Percentiles rank a stretch among this genome's conserved stretches.
phyloP scores from a whole-genome alignment of 352 stramenopile species.

The Peronospora tabacina region DNA sequence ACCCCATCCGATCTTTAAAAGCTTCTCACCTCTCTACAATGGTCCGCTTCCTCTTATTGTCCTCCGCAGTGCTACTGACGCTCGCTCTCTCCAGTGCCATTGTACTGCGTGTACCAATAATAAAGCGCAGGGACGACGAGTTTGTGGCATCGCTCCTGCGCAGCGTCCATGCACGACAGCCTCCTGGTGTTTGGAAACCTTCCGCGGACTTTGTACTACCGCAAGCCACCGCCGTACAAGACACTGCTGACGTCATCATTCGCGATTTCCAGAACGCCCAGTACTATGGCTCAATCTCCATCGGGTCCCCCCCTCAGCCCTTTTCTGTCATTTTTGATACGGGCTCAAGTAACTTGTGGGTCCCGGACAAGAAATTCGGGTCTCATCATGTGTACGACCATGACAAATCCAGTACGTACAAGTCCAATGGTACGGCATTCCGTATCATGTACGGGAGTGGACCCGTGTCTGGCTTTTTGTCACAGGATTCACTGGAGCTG shows the following conservation, averaged over 20 bases:
- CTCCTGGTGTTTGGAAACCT: constrained; percentile 42
- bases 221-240: background rate
- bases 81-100: constrained; percentile 16
- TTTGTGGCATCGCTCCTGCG: constrained; percentile 53
- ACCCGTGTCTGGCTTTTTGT: constrained; percentile 88
- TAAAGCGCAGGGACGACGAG: constrained; percentile 53
- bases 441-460: constrained; percentile 94
- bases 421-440: constrained; percentile 89
- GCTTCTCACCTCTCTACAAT: background rate
- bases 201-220: constrained; percentile 7
- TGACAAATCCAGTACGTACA: constrained; percentile 77
- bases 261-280: constrained; percentile 91
- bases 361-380: constrained; percentile 79
- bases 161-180: constrained; percentile 34
- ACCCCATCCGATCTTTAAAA: background rate
- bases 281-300: constrained; percentile 89
- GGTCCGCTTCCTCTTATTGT: constrained; percentile 22
- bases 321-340: constrained; percentile 97
- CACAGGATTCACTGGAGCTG: constrained; percentile 76
- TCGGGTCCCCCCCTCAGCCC: constrained; percentile 88
- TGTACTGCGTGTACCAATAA: constrained; percentile 62
- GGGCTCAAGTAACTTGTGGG: constrained; percentile 95
- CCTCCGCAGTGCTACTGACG: constrained; percentile 16
- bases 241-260: constrained; percentile 59
- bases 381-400: constrained; percentile 86